phyloP scores from a whole-genome alignment of 2,329 filamentous ascomycete genomes.

The Ophiostoma himal-ulmi region DNA sequence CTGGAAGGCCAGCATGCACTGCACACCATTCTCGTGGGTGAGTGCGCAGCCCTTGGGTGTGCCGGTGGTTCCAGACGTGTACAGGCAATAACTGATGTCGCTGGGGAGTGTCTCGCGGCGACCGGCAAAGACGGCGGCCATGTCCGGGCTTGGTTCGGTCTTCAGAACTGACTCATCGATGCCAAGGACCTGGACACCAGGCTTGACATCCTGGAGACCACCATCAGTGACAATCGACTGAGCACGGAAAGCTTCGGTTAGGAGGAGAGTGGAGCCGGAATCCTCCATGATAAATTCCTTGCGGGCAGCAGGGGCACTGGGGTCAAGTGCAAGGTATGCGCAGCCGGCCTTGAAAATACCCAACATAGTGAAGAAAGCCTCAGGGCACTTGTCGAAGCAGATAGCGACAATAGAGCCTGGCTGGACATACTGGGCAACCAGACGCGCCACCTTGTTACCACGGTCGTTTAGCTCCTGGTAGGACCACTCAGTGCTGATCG shows the following conservation, averaged over 20 bases:
- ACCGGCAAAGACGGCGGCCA: neutral
- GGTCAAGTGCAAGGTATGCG: constrained; percentile 74
- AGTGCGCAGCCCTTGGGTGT: constrained; percentile 83
- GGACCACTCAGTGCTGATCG: constrained; percentile 57
- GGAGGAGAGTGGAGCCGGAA: constrained; percentile 57
- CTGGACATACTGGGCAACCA: constrained; percentile 48
- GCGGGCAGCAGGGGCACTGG: constrained; percentile 63
- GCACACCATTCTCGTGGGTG: constrained; percentile 81
- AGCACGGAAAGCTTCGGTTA: constrained; percentile 43
- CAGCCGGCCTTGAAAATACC: constrained; percentile 79
- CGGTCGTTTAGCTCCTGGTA: constrained; percentile 66
- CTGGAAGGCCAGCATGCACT: constrained; percentile 83
- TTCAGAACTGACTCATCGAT: constrained; percentile 33
- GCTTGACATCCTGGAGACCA: constrained; percentile 33
- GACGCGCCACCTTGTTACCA: constrained; percentile 65
- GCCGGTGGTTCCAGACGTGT: constrained; percentile 82
- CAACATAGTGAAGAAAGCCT: constrained; percentile 75
- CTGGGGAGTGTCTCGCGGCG: constrained; percentile 30
- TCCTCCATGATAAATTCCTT: constrained; percentile 74
- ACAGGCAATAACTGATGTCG: constrained; percentile 75
- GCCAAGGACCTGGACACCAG: constrained; percentile 32
- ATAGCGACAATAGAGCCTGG: constrained; percentile 63
- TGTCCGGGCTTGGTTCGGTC: neutral
- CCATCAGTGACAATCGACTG: constrained; percentile 9
- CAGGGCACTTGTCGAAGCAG: constrained; percentile 78